Conservation (phyloP, 257 asterid species). For the Penstemon newberryi region DNA sequence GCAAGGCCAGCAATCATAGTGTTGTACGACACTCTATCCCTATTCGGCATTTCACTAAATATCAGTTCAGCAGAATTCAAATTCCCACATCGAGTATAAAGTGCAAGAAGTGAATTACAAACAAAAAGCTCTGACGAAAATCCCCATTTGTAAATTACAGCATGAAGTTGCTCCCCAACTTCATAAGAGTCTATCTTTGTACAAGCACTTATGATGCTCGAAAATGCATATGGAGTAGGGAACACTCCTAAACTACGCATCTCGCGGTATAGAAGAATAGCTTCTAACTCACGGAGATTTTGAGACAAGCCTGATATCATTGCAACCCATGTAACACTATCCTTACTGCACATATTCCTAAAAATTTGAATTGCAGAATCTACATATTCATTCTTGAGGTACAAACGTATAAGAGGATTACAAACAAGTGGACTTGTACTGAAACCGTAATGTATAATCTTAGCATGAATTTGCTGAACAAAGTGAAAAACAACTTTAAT, state of each 20-base stretch:
- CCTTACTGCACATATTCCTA: slow-evolving; percentile 47
- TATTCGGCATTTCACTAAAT: slow-evolving; percentile 56
- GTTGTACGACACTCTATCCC: slow-evolving; percentile 71
- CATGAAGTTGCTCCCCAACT: slow-evolving; percentile 79
- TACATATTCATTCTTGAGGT: slow-evolving; percentile 58
- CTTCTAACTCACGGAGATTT: slow-evolving; percentile 46
- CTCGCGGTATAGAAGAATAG: slow-evolving; percentile 58
- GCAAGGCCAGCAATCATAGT: slow-evolving; percentile 76
- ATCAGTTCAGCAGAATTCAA: slow-evolving; percentile 54
- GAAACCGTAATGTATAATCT: slow-evolving; percentile 54
- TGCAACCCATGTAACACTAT: slow-evolving; percentile 87
- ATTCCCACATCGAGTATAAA: slow-evolving; percentile 63
- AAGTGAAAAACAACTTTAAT: slow-evolving; percentile 33
- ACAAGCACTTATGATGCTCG: slow-evolving; percentile 75
- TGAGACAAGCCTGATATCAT: slow-evolving; percentile 77
- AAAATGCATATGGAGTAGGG: slow-evolving; percentile 86
- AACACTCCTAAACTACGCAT: slow-evolving; percentile 68
- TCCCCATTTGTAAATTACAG: slow-evolving; percentile 69
- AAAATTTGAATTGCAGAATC: slow-evolving; percentile 60
- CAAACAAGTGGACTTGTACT: slow-evolving; percentile 42
- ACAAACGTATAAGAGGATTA: slow-evolving; percentile 69
- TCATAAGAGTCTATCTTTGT: slow-evolving; percentile 52
- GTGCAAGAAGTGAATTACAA: slow-evolving; percentile 73
- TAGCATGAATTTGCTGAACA: slow-evolving; percentile 64
- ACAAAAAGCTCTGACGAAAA: slow-evolving; percentile 66